Conservation (phyloP, 257 asterid species). For the Lantana camara region DNA sequence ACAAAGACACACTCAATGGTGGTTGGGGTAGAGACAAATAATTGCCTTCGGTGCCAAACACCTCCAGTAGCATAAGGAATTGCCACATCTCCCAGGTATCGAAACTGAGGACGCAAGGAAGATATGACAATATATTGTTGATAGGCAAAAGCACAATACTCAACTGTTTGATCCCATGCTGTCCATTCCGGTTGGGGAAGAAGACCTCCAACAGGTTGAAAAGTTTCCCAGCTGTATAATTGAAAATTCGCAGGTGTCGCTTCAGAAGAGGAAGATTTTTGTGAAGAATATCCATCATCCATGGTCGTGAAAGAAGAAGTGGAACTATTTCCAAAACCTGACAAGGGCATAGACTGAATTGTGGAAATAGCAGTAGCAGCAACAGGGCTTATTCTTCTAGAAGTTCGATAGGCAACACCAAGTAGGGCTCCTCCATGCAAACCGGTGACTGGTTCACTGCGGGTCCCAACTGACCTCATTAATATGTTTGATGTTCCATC, state of each 20-base stretch:
- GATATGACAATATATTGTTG: slow-evolving; percentile 88
- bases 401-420: slow-evolving; percentile 94
- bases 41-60: slow-evolving; percentile 97
- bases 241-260: slow-evolving; percentile 85
- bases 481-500: slow-evolving; percentile 97
- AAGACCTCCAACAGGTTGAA: slow-evolving; percentile 96
- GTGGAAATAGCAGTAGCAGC: slow-evolving; percentile 85
- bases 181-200: slow-evolving; percentile 99
- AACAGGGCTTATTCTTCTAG: slow-evolving; percentile 81
- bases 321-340: slow-evolving; percentile 69
- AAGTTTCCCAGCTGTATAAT: slow-evolving; percentile 96
- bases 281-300: slow-evolving; percentile 81
- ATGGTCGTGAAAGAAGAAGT: slow-evolving; percentile 68
- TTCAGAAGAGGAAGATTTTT: slow-evolving; percentile 64
- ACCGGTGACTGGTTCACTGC: slow-evolving; percentile 85
- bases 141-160: slow-evolving; percentile 95
- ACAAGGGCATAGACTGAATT: slow-evolving; percentile 88
- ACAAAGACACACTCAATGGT: slow-evolving; percentile 97
- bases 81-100: slow-evolving; percentile 96
- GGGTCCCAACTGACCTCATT: slow-evolving; percentile 94
- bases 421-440: slow-evolving; percentile 96
- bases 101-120: slow-evolving; percentile 95
- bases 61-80: slow-evolving; percentile 96
- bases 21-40: slow-evolving; percentile 95
- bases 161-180: slow-evolving; percentile 99